Conservation (phyloP, 2,329 filamentous ascomycete species). For the Moelleriella libera region DNA sequence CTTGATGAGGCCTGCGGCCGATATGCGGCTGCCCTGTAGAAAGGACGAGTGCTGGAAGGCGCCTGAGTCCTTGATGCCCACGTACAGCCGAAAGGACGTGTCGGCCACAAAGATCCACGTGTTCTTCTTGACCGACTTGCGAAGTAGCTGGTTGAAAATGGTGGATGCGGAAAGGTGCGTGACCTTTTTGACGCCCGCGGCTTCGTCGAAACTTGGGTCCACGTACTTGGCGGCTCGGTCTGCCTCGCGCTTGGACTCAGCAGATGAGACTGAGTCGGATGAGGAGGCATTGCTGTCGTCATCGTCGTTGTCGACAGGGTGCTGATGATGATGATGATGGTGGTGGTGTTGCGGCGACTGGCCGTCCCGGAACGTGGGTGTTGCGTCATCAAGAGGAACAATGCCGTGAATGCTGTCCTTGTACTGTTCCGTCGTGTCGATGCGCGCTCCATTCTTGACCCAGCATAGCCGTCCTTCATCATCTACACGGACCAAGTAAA, state of each 20-base stretch:
- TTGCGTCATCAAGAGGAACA: conserved; percentile 45
- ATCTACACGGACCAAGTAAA: conserved; percentile 71
- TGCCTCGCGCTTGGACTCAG: conserved; percentile 36
- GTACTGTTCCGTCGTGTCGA: conserved; percentile 63
- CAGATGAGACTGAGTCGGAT: conserved; percentile 20
- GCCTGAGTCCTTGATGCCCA: conserved; percentile 80
- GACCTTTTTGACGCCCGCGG: conserved; percentile 37
- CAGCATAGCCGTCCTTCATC: conserved; percentile 63
- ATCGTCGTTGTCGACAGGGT: neutral
- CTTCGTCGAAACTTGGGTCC: conserved; percentile 46
- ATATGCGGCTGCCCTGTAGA: conserved; percentile 67
- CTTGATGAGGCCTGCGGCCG: conserved; percentile 72
- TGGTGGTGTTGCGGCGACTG: conserved; percentile 3
- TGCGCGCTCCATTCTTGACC: conserved; percentile 67
- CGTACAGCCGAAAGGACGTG: conserved; percentile 70
- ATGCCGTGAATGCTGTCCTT: conserved; percentile 70
- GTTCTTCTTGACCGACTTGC: conserved; percentile 69
- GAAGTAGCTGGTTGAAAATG: conserved; percentile 64
- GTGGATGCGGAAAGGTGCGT: conserved; percentile 57
- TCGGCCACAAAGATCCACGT: conserved; percentile 93
- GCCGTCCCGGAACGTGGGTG: conserved; percentile 32
- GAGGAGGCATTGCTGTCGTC: conserved; percentile 7
- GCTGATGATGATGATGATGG: neutral
- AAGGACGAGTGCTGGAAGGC: conserved; percentile 89
- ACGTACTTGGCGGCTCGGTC: conserved; percentile 51